Base-by-base conservation (phyloP, 1,139 yeast species). In the Pneumocystis carinii region DNA sequence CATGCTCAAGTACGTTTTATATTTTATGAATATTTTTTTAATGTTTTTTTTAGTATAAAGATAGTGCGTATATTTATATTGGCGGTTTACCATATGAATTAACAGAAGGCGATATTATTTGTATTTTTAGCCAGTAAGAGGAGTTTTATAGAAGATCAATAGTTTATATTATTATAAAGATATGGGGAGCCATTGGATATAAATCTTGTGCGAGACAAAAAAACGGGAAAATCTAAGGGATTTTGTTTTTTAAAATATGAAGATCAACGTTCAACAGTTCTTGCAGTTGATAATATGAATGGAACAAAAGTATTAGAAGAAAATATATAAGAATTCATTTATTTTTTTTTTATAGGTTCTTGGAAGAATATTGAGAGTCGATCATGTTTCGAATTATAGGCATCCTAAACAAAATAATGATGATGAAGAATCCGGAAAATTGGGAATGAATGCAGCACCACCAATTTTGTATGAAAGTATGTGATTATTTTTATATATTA, bases 201-300 rank as follows among this genome's bases (percentile, higher is more conserved):
- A 56, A 83, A 86, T 64, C 75, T 92, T 64, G 79, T 83, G n/a
- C 79, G 90, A 65, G 92, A 88, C 70, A 77, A 77, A 65, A 82
- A 81, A 2, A 80, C 87, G 0, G 90, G 90, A 1, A 80, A 81
- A 67, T 82, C 89, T 8, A 79, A 81, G 63, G 95, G 96, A 7
- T 88, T 85, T 77, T 94, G 87, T 6, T 90, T 84, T 75, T 74
- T 92, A 67, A 87, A 89, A 72, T 92, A 87, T 71, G 90, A 85
- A 68, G 90, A 88, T 69, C 88, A 84, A 73, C 76, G 87, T 64
- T 86, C 95, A 3, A 84, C 95, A 48, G 81, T 88, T 0, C 75
- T 92, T 61, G 96, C 97, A 0, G 85, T 92, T 2, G 98, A 92
- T 74, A 92, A 92, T 71, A 48, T 65, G 61, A 61, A 17, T 10